These are phyloP conservation scores for Phaffomyces opuntiae DNA, from an alignment of 805 yeast genomes.

Conservation along the genomic window DNA sequence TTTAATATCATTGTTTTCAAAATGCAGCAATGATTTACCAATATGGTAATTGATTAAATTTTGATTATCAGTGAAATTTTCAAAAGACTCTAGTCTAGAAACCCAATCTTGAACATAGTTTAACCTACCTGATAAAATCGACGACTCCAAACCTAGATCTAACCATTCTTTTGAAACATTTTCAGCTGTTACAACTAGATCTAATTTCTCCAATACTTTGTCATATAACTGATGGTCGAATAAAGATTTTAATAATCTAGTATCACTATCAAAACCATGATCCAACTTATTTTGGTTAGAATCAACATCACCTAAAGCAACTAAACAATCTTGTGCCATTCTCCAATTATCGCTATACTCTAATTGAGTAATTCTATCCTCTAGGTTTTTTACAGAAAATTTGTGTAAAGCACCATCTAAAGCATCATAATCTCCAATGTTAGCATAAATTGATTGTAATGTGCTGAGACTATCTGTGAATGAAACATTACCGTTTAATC, in stretches of 20 bases:
- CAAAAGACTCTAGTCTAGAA: constrained; percentile 36
- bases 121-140: constrained; percentile 57
- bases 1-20: constrained; percentile 27
- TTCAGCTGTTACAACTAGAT: constrained; percentile 5
- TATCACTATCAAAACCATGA: constrained; percentile 24
- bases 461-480: constrained; percentile 35
- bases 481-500: constrained; percentile 27
- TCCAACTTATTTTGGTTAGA: constrained; percentile 16
- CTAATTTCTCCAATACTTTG: constrained; percentile 28
- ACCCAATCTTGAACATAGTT: constrained; percentile 53
- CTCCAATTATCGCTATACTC: constrained; percentile 85
- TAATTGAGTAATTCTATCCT: constrained; percentile 73
- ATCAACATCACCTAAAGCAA: constrained; percentile 45
- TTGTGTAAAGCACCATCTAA: constrained; percentile 76
- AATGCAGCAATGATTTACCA: constrained; percentile 53
- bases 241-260: constrained; percentile 61
- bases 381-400: constrained; percentile 60
- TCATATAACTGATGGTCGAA: constrained; percentile 73
- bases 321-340: constrained; percentile 79
- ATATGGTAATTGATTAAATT: constrained; percentile 52
- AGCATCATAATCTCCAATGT: constrained; percentile 83
- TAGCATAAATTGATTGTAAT: constrained; percentile 77
- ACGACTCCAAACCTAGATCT: constrained; percentile 65
- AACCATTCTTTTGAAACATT: constrained; percentile 41
- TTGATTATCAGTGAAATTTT: constrained; percentile 41